Base-by-base conservation (phyloP, 2,329 filamentous ascomycete genomes). In the Cercospora zeae-maydis region DNA sequence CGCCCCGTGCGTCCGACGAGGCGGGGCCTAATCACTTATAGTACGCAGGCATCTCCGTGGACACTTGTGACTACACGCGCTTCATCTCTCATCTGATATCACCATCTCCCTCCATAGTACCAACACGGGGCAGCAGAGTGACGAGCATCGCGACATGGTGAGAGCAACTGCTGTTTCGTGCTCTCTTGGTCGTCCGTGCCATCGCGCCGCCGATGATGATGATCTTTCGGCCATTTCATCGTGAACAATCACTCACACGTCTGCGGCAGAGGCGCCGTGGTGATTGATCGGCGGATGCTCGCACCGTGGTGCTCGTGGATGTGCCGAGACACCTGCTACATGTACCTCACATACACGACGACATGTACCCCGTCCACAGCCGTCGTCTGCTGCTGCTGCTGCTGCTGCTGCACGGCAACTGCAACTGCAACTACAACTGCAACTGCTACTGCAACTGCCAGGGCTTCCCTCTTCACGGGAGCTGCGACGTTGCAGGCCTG, bases 351-450 rank as follows among this genome's bases (percentile, higher is more conserved):
- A n/a, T n/a, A n/a, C n/a, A n/a, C n/a, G n/a, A n/a, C 55, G 55
- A 63, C 55, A 63, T 62, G 60, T 62, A 52, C 52, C 59, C 16
- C n/a, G n/a, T n/a, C n/a, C n/a, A n/a, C n/a, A n/a, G 16, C 19
- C 3, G 39, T 5, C 30, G n/a, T n/a, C n/a, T n/a, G n/a, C n/a
- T n/a, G n/a, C n/a, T n/a, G n/a, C n/a, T n/a, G n/a, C n/a, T n/a
- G n/a, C n/a, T n/a, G n/a, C n/a, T n/a, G n/a, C n/a, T n/a, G n/a
- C n/a, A n/a, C n/a, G n/a, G n/a, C n/a, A n/a, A n/a, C n/a, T n/a
- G n/a, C n/a, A n/a, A n/a, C n/a, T n/a, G n/a, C n/a, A n/a, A n/a
- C n/a, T n/a, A n/a, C n/a, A n/a, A n/a, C n/a, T n/a, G n/a, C n/a
- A n/a, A n/a, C n/a, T n/a, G n/a, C n/a, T n/a, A n/a, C n/a, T n/a